Percentiles rank a stretch among this genome's conserved stretches.
phyloP scores from a whole-genome alignment of 768 basidiomycete species.

The Lentinula edodes region DNA sequence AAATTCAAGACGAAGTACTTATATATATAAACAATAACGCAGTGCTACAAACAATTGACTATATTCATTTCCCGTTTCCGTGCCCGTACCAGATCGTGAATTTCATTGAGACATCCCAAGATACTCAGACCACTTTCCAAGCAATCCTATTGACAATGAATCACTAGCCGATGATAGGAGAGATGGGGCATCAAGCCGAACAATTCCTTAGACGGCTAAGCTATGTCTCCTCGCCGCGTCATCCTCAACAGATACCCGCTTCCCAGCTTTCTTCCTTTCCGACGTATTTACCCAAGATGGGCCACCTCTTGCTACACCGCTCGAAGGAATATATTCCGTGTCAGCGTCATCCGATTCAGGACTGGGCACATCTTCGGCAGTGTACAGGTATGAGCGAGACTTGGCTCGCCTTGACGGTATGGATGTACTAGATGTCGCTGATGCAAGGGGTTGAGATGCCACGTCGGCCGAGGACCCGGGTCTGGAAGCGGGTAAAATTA shows the following conservation, averaged over 20 bases:
- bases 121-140: neutral
- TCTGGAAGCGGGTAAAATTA: slow-evolving; percentile 30
- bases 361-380: neutral
- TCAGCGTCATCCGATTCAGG: slow-evolving; percentile 3
- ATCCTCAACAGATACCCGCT: neutral
- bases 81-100: neutral
- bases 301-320: neutral
- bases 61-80: neutral
- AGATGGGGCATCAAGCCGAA: neutral
- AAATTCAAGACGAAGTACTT: neutral
- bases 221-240: slow-evolving; percentile 1
- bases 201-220: neutral
- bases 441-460: neutral
- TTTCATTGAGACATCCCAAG: neutral
- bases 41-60: neutral
- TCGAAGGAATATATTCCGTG: slow-evolving; percentile 1
- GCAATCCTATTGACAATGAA: neutral
- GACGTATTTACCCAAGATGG: neutral
- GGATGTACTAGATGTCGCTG: neutral
- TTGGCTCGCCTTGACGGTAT: neutral
- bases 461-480: slow-evolving; percentile 21
- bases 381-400: neutral
- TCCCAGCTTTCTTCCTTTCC: neutral
- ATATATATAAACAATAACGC: neutral
- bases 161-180: neutral